Base-by-base conservation (phyloP, 768 basidiomycete species). In the Flagelloscypha sp. region DNA sequence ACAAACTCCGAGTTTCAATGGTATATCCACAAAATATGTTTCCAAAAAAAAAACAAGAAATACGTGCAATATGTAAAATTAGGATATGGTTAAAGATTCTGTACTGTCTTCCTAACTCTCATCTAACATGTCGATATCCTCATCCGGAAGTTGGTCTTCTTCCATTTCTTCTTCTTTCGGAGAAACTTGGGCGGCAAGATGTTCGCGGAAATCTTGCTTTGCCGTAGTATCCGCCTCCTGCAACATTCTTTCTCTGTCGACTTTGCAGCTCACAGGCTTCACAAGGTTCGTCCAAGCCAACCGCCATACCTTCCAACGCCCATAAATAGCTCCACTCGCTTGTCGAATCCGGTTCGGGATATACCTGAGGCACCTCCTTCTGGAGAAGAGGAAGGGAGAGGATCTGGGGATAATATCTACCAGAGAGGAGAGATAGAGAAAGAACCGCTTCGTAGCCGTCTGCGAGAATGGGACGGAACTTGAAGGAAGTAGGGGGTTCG, bases 341-440 rank as follows among this genome's bases (percentile, higher is more conserved):
- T n/a, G 70, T 42, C 24, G 56, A 61, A n/a, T 55, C 58, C 5
- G 54, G 45, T 10, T 63, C 59, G n/a, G 52, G 38, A 27, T 71
- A 46, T 9, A 70, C 70, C 11, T 58, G 47, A 20, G 58, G 48
- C 3, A 82, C 48, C 15, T 45, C 46, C 4, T 58, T 53, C 9
- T 54, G 55, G 13, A 87, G 56, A 23, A 78, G 60, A 1, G 82
- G 82, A 48, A 86, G 83, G 15, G 61, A 49, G 16, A 87, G 65
- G 23, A 90, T 63, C 5, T 66, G 60, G 4, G 86, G 82, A 50
- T 90, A 90, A 53, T 90, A 90, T 37, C 88, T 68, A 21, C 88
- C 88, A 21, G 75, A 75, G 41, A 92, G 66, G 30, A 86, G 61
- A 23, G 75, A 72, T 27, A 88, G 63, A 3, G 76, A 76, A n/a